These are phyloP conservation scores for Fusarium vanettenii DNA, from an alignment of 2,329 filamentous ascomycete genomes.

Conservation along the genomic window DNA sequence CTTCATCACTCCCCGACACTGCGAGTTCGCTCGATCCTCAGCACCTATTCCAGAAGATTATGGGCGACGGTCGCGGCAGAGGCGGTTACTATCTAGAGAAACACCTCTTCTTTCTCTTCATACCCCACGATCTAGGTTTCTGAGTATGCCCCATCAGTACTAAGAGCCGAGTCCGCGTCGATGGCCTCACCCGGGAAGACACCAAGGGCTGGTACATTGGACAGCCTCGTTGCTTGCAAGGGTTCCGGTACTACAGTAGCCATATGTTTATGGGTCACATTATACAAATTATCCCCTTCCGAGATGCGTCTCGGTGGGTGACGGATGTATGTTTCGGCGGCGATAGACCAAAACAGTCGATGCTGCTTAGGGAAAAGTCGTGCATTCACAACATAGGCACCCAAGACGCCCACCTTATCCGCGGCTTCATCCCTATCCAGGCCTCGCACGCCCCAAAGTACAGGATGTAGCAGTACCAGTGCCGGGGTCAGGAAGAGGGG, in stretches of 20 bases:
- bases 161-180: too few species aligned
- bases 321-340: background rate
- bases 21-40: too few species aligned
- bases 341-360: background rate
- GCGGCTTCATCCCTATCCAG: background rate
- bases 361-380: background rate
- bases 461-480: background rate
- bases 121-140: background rate
- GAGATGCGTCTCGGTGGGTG: background rate
- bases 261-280: background rate
- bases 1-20: background rate
- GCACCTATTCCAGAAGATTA: background rate
- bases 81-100: background rate
- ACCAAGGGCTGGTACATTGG: background rate
- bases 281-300: background rate
- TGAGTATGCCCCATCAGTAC: background rate
- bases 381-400: background rate
- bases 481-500: background rate
- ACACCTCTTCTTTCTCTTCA: background rate
- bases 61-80: background rate
- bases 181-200: too few species aligned
- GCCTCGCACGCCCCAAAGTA: background rate
- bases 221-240: background rate
- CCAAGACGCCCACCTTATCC: background rate
- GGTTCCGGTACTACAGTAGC: too few species aligned